Evolutionary conservation across 805 yeast genomes (phyloP).

Genomic region (Lachancea thermotolerans): DNA sequence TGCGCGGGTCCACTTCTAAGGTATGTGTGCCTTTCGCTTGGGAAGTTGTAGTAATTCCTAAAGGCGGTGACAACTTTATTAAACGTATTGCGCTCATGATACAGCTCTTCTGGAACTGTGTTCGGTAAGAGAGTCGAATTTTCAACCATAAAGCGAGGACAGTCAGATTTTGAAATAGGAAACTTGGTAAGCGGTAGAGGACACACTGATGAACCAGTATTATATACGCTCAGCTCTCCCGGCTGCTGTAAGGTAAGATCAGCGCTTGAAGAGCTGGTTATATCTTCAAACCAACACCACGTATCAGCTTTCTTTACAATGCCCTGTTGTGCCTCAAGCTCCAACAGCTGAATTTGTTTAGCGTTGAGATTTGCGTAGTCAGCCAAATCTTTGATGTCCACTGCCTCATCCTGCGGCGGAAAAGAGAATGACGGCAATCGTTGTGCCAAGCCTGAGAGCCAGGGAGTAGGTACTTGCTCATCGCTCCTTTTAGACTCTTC

Average conservation of each 20-base stretch:
- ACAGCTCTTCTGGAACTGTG: constrained; percentile 20
- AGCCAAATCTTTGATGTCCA: constrained; percentile 15
- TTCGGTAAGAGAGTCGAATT: constrained; percentile 30
- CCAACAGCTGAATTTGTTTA: constrained; percentile 22
- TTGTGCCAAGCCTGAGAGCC: constrained; percentile 1
- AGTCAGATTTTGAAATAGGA: constrained; percentile 17
- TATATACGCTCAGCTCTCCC: constrained; percentile 26
- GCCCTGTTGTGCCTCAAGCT: constrained; percentile 21
- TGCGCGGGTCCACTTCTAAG: constrained; percentile 20
- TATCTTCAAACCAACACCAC: constrained; percentile 31
- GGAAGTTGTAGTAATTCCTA: constrained; percentile 34
- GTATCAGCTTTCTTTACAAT: constrained; percentile 18
- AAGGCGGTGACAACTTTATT: constrained; percentile 33
- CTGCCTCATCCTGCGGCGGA: constrained; percentile 2
- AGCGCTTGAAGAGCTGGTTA: constrained; percentile 12
- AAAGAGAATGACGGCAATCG: constrained; percentile 3
- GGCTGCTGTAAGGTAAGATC: constrained; percentile 11
- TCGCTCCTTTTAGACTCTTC: neutral
- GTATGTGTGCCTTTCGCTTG: constrained; percentile 34
- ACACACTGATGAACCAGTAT: constrained; percentile 26
- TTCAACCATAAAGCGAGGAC: constrained; percentile 20
- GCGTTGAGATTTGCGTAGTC: constrained; percentile 23
- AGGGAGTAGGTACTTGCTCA: neutral
- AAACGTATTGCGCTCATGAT: constrained; percentile 28
- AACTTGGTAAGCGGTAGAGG: constrained; percentile 22